Evolutionary conservation across 2,329 filamentous ascomycete genomes (phyloP).

Genomic region (Aspergillus sp.): DNA sequence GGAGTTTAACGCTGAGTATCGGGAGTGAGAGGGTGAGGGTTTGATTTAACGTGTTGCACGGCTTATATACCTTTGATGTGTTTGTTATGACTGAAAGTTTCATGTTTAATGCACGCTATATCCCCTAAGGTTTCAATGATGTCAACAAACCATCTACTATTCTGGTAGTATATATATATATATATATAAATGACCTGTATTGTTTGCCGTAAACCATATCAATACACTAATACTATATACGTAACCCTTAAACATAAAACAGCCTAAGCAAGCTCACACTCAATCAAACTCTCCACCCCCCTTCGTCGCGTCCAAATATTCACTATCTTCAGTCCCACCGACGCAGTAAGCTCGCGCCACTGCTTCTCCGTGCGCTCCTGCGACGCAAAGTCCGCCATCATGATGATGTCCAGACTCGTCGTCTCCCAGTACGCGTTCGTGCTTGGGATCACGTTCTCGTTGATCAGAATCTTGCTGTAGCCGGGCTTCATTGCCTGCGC

Average conservation of each 20-base stretch:
- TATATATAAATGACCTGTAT: too few relatives aligned
- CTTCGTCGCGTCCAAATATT: slow-evolving; percentile 29
- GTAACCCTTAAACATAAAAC: neutral
- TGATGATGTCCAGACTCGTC: slow-evolving; percentile 42
- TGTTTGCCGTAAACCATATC: too few relatives aligned
- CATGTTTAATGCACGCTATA: too few relatives aligned
- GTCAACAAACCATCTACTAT: too few relatives aligned
- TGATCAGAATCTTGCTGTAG: slow-evolving; percentile 46
- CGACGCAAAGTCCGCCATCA: slow-evolving; percentile 42
- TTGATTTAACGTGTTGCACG: neutral
- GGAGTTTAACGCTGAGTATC: neutral
- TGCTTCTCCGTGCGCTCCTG: slow-evolving; percentile 42
- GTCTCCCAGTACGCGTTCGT: slow-evolving; percentile 32
- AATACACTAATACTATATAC: neutral
- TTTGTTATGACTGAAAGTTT: too few relatives aligned
- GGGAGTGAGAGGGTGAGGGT: neutral
- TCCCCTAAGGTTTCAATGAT: too few relatives aligned
- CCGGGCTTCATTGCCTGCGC: slow-evolving; percentile 34
- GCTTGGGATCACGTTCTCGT: slow-evolving; percentile 45
- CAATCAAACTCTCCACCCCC: slow-evolving; percentile 26
- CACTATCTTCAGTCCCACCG: slow-evolving; percentile 37
- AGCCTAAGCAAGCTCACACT: slow-evolving; percentile 21
- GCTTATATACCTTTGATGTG: too few relatives aligned
- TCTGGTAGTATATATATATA: too few relatives aligned
- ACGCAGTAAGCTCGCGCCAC: slow-evolving; percentile 35